Evolutionary conservation across 257 asterid genomes (phyloP), one percentile per base, ranked within the genome.

Genomic region (Lycium barbarum): DNA sequence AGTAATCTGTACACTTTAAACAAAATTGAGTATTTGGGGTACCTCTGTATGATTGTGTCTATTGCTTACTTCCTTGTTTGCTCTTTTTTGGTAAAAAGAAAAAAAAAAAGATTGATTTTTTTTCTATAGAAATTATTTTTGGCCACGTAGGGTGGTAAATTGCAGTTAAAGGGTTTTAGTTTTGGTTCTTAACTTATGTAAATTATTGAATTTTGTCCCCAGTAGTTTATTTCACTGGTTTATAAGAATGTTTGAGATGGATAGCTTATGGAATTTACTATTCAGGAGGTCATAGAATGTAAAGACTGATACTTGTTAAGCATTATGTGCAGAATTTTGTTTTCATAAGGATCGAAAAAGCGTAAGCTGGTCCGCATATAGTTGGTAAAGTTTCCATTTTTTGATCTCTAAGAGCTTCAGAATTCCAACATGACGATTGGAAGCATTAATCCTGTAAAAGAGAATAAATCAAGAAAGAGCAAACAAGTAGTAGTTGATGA

Each of bases 391-490:
- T 81, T 58, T n/a, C 84, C 43, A 59, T 20, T 45, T 80, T 82
- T 43, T 62, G 49, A 65, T 9, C 78, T 14, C 17, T 82, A 4
- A 79, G 40, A 82, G 61, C n/a, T 22, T 14, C 63, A 49, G 63
- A 51, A 51, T 76, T 76, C 49, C 12, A 90, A 84, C 66, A 94
- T 94, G 98, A 91, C 98, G 4, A 91, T 84, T 80, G 89, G 79
- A 81, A 91, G 88, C 80, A 8, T 71, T 33, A 84, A 81, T 54
- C 86, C 87, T 35, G 73, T 80, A 54, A 89, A 72, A 80, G 94
- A 85, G 82, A 90, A 83, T 86, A 91, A 66, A 85, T 79, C 92
- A 38, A 89, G 91, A 85, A 92, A 88, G 90, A 86, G 82, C 92
- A 94, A 92, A 80, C 87, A 86, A 80, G 66, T 84, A 53, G 66